These are phyloP conservation scores for Aspergillus caelatus DNA, from an alignment of 2,329 filamentous ascomycete species.

Conservation along the genomic window DNA sequence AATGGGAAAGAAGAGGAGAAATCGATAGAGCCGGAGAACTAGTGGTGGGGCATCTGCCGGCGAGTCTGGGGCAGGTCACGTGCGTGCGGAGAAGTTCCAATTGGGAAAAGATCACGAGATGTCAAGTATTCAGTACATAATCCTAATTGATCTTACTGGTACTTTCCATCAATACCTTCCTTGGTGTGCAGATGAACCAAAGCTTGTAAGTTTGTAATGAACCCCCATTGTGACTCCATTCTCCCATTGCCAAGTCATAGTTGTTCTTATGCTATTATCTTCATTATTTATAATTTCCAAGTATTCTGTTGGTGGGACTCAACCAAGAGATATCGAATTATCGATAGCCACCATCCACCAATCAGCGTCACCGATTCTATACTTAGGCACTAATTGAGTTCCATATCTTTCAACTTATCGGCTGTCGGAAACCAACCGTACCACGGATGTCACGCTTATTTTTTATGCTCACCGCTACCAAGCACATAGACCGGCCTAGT, in stretches of 20 bases:
- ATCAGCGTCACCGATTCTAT: background rate
- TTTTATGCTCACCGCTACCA: no score
- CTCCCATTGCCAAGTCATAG: background rate
- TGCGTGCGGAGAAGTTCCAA: conserved; percentile 18
- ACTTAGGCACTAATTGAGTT: background rate
- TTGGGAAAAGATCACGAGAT: conserved; percentile 1
- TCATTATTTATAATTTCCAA: background rate
- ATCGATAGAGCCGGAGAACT: conserved; percentile 9
- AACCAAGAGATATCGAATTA: background rate
- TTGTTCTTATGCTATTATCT: no score
- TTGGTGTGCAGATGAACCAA: background rate
- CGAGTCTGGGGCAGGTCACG: conserved; percentile 18
- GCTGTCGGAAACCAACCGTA: background rate
- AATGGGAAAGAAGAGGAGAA: conserved; percentile 8
- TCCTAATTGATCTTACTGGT: background rate
- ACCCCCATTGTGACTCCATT: background rate
- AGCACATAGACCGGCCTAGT: no score
- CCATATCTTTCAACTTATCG: background rate
- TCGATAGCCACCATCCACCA: background rate
- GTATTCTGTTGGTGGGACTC: background rate
- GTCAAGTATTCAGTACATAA: background rate
- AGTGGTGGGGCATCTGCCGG: conserved; percentile 10
- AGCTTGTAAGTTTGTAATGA: background rate
- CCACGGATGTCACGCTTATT: background rate
- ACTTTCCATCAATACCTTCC: background rate